Conservation (phyloP, 2,329 filamentous ascomycete genomes). For the Sporothrix dimorphospora region DNA sequence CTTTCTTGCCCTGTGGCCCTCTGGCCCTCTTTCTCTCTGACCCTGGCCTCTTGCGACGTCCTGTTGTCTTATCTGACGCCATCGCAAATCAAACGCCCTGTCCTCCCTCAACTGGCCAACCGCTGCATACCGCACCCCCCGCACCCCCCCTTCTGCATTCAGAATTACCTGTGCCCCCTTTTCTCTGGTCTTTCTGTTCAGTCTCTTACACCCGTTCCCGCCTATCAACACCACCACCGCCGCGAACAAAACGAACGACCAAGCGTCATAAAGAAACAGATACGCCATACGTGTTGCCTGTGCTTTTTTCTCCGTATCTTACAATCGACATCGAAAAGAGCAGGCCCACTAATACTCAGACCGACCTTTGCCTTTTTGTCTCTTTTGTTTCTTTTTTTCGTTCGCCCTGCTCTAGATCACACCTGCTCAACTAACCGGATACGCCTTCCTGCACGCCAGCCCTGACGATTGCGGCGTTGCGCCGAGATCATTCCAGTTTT, state of each 20-base stretch:
- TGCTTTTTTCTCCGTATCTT: not conserved
- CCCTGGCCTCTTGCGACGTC: constrained; percentile 16
- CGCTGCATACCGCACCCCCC: constrained; percentile 16
- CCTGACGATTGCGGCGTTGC: constrained; percentile 13
- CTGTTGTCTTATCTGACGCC: constrained; percentile 33
- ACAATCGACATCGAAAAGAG: not conserved
- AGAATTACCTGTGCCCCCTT: constrained; percentile 3
- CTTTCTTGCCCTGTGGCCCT: not conserved
- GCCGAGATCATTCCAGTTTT: constrained; percentile 23
- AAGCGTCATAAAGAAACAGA: not conserved
- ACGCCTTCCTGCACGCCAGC: constrained; percentile 20
- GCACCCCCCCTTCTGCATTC: not conserved
- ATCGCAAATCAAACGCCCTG: constrained; percentile 27
- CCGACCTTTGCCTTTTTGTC: constrained; percentile 21
- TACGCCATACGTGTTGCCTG: not conserved
- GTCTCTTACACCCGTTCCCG: constrained; percentile 17
- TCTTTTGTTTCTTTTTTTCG: constrained; percentile 19
- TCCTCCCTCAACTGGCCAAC: constrained; percentile 9
- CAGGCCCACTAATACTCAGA: constrained; percentile 18
- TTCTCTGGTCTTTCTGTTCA: not conserved
- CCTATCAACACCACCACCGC: constrained; percentile 1
- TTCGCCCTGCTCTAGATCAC: not conserved
- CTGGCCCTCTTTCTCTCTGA: not conserved
- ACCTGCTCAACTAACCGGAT: not conserved
- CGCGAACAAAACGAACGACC: not conserved